A percentile compares a stretch with the other conserved stretches of the same genome.
Evolutionary conservation across 345 rosid species (phyloP).

Genomic region (Eucalyptus cloeziana): DNA sequence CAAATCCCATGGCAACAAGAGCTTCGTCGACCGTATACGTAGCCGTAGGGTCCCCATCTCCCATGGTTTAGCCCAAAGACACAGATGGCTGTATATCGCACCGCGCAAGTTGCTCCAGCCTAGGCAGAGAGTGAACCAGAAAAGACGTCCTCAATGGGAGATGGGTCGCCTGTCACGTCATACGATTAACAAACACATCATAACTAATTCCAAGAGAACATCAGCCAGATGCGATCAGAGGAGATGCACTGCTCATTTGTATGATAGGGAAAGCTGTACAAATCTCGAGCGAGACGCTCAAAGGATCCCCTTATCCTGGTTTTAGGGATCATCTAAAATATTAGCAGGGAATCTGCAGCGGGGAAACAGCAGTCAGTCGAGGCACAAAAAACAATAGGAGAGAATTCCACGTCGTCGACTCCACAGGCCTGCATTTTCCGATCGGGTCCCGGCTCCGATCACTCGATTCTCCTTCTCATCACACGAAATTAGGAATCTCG

Average conservation of each 20-base stretch:
- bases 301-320: not conserved
- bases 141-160: not conserved
- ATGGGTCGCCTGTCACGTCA: not conserved
- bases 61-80: not conserved
- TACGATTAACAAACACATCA: not conserved
- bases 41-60: conserved; percentile 10
- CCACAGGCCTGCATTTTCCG: not conserved
- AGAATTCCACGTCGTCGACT: not conserved
- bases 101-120: not conserved
- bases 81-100: not conserved
- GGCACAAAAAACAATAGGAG: not conserved
- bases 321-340: not conserved
- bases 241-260: not conserved
- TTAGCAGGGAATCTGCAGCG: not conserved
- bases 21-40: conserved; percentile 79
- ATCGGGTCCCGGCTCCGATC: not conserved
- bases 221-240: not conserved
- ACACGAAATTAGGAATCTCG: not conserved
- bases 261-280: not conserved
- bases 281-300: not conserved
- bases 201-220: not conserved
- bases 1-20: conserved; percentile 66
- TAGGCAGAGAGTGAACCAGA: not conserved
- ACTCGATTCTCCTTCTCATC: not conserved
- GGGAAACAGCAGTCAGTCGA: not conserved